Conservation (phyloP, 768 basidiomycete genomes). For the Scleroderma citrinum region DNA sequence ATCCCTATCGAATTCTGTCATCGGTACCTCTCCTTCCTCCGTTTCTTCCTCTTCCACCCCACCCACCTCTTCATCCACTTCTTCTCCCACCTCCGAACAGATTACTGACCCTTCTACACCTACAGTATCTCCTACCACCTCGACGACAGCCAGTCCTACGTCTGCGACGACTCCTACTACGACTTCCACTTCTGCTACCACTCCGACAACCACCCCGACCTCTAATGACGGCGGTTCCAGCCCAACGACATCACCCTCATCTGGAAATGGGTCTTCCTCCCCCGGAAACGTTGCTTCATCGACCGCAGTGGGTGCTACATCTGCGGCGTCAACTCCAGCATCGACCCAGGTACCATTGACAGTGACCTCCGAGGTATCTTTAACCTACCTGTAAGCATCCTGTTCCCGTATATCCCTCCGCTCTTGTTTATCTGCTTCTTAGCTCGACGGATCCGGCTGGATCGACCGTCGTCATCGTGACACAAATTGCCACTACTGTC, state of each 20-base stretch:
- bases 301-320: not conserved
- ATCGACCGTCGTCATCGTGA: slow-evolving; percentile 16
- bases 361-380: slow-evolving; percentile 14
- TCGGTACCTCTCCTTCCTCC: slow-evolving; percentile 17
- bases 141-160: not conserved
- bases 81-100: slow-evolving; percentile 1
- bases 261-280: not conserved
- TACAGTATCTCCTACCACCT: not conserved
- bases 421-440: not conserved
- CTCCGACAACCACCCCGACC: slow-evolving; percentile 1
- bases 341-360: slow-evolving; percentile 1
- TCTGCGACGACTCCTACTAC: not conserved
- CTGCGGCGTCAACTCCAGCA: slow-evolving; percentile 1
- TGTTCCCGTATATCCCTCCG: not conserved
- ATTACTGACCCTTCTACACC: slow-evolving; percentile 8
- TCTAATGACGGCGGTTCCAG: not conserved
- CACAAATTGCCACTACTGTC: slow-evolving; percentile 8
- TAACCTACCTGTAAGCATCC: slow-evolving; percentile 15
- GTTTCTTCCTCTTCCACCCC: slow-evolving; percentile 4
- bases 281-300: not conserved
- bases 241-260: not conserved
- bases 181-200: not conserved
- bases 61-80: slow-evolving; percentile 9
- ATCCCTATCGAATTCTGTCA: not conserved
- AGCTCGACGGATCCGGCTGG: slow-evolving; percentile 21